Conservation (phyloP, 2,329 filamentous ascomycete species). For the Sporothrix pallida region DNA sequence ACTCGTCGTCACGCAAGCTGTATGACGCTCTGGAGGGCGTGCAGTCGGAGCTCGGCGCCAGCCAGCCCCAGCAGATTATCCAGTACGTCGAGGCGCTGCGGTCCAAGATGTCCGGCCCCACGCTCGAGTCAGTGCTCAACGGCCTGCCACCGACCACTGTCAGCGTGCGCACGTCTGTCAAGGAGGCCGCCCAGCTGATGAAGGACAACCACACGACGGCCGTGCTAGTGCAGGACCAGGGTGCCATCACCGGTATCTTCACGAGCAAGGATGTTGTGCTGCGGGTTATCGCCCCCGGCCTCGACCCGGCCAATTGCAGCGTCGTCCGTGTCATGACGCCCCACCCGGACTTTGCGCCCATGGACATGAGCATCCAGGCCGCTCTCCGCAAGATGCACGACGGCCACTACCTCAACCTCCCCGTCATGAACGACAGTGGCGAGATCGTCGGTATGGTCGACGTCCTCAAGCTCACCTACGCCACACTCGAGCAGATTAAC, state of each 20-base stretch:
- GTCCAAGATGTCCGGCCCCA: slow-evolving; percentile 96
- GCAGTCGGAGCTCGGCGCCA: slow-evolving; percentile 93
- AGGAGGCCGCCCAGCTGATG: slow-evolving; percentile 94
- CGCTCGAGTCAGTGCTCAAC: slow-evolving; percentile 90
- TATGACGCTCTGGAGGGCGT: slow-evolving; percentile 98
- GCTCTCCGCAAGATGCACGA: slow-evolving; percentile 99
- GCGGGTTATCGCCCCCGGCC: slow-evolving; percentile 93
- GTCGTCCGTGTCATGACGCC: slow-evolving; percentile 99
- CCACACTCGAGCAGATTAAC: slow-evolving; percentile 96
- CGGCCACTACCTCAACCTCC: slow-evolving; percentile 96
- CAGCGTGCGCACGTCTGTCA: slow-evolving; percentile 93
- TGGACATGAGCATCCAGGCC: slow-evolving; percentile 99
- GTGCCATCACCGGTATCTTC: slow-evolving; percentile 97
- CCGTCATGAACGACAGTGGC: slow-evolving; percentile 95
- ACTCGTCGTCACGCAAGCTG: slow-evolving; percentile 95
- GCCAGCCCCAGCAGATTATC: slow-evolving; percentile 97
- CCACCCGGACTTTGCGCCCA: slow-evolving; percentile 96
- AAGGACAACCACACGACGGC: slow-evolving; percentile 99
- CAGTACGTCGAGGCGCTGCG: slow-evolving; percentile 97
- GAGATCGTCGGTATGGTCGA: slow-evolving; percentile 99
- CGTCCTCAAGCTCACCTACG: slow-evolving; percentile 96
- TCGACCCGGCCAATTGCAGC: slow-evolving; percentile 93
- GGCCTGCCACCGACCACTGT: slow-evolving; percentile 93
- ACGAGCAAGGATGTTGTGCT: slow-evolving; percentile 99
- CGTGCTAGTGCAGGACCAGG: slow-evolving; percentile 93